Percentiles rank a stretch among this genome's conserved stretches.
These are phyloP conservation scores for Blastobotrys raffinosifermentans DNA, from an alignment of 1,139 yeast genomes.

Conservation along the genomic window DNA sequence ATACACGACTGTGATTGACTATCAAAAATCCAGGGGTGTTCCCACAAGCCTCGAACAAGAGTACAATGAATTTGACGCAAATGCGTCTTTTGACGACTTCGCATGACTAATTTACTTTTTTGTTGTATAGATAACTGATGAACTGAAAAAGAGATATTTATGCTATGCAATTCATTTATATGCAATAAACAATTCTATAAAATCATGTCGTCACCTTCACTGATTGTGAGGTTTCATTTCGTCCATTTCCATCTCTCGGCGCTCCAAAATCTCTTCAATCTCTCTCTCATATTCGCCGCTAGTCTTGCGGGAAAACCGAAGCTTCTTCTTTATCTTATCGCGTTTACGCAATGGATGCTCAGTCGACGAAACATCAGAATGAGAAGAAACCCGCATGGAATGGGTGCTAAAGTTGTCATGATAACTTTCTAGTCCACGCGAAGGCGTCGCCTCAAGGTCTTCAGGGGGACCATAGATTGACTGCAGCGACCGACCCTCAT, in stretches of 20 bases:
- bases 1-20: conserved; percentile 19
- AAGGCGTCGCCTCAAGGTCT: conserved; percentile 11
- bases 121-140: conserved; percentile 3
- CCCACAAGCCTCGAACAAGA: conserved; percentile 14
- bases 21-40: conserved; percentile 17
- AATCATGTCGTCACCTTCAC: not conserved
- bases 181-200: not conserved
- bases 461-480: conserved; percentile 5
- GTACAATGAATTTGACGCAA: conserved; percentile 11
- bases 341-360: conserved; percentile 31
- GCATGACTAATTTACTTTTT: conserved; percentile 3
- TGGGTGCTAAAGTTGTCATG: not conserved
- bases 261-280: conserved; percentile 33
- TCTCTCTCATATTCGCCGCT: conserved; percentile 36
- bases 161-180: not conserved
- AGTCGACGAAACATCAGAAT: not conserved
- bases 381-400: not conserved
- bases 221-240: conserved; percentile 8
- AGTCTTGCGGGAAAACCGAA: conserved; percentile 25
- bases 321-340: conserved; percentile 24
- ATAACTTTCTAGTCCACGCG: conserved; percentile 1
- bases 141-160: too few relatives aligned
- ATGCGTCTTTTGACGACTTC: conserved; percentile 8
- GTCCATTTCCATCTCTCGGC: conserved; percentile 30
- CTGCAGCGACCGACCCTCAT: conserved; percentile 7